These are phyloP conservation scores for Sclerotinia glacialis DNA, from an alignment of 2,329 filamentous ascomycete genomes.

Conservation along the genomic window DNA sequence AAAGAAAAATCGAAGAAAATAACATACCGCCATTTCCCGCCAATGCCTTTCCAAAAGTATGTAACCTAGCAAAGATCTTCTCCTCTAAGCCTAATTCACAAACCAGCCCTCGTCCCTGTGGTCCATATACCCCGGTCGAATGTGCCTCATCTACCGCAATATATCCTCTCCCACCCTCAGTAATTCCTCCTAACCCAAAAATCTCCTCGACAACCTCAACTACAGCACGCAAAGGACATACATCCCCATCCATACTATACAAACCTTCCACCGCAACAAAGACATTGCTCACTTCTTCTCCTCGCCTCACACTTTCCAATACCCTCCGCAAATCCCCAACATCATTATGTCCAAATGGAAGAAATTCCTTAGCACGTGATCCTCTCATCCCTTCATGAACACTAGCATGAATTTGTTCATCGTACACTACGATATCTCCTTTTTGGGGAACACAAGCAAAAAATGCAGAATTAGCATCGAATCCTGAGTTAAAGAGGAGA, in stretches of 20 bases:
- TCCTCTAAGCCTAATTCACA: constrained; percentile 49
- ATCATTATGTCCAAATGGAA: constrained; percentile 58
- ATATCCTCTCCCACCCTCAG: constrained; percentile 43
- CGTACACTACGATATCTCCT: constrained; percentile 58
- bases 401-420: constrained; percentile 66
- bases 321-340: constrained; percentile 40
- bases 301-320: constrained; percentile 26
- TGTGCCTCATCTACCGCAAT: constrained; percentile 58
- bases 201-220: constrained; percentile 41
- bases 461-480: constrained; percentile 53
- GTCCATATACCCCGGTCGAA: constrained; percentile 50
- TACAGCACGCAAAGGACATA: constrained; percentile 43
- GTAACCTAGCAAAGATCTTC: constrained; percentile 48
- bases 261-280: constrained; percentile 45
- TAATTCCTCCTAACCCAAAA: constrained; percentile 24
- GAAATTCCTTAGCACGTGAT: constrained; percentile 39
- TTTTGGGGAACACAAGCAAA: constrained; percentile 50
- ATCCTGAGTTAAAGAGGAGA: constrained; percentile 60
- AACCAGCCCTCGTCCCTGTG: constrained; percentile 49
- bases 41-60: constrained; percentile 54
- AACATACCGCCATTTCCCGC: constrained; percentile 41
- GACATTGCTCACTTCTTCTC: constrained; percentile 38
- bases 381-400: constrained; percentile 49
- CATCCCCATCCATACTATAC: constrained; percentile 51
- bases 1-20: constrained; percentile 30